These are phyloP conservation scores for Parachaetomium inaequale DNA, from an alignment of 495 filamentous ascomycete species.

Conservation along the genomic window DNA sequence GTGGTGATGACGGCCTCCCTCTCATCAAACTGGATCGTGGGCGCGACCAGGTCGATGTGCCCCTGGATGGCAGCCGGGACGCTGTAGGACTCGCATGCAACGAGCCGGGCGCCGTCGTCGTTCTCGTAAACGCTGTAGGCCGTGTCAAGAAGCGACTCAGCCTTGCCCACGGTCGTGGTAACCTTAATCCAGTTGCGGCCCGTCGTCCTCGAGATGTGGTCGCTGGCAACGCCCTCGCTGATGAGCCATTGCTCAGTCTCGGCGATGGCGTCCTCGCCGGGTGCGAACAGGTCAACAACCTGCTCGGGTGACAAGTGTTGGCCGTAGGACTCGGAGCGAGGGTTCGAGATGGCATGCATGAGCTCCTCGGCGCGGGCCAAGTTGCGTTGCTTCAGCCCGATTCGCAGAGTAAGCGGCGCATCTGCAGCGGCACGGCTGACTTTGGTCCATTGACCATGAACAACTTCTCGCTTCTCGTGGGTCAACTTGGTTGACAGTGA, in stretches of 20 bases:
- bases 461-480: background rate
- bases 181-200: conserved; percentile 49
- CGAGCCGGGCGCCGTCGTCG: conserved; percentile 39
- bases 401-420: conserved; percentile 20
- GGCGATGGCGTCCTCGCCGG: conserved; percentile 14
- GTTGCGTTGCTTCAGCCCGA: conserved; percentile 34
- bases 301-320: conserved; percentile 24
- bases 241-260: conserved; percentile 43
- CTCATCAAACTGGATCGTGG: conserved; percentile 29
- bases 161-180: conserved; percentile 49
- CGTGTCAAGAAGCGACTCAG: conserved; percentile 52
- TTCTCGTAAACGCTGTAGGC: conserved; percentile 28
- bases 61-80: conserved; percentile 22
- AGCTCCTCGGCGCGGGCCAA: conserved; percentile 31
- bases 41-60: conserved; percentile 31
- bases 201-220: conserved; percentile 47
- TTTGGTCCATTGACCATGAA: conserved; percentile 5
- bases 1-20: background rate
- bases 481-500: background rate
- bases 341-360: conserved; percentile 31
- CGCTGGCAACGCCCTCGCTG: conserved; percentile 41
- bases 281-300: conserved; percentile 22
- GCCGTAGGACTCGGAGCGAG: conserved; percentile 28
- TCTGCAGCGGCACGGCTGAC: conserved; percentile 15
- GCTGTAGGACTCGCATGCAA: conserved; percentile 46